These are phyloP conservation scores for Candida quercuum DNA, from an alignment of 805 yeast genomes.

Conservation along the genomic window DNA sequence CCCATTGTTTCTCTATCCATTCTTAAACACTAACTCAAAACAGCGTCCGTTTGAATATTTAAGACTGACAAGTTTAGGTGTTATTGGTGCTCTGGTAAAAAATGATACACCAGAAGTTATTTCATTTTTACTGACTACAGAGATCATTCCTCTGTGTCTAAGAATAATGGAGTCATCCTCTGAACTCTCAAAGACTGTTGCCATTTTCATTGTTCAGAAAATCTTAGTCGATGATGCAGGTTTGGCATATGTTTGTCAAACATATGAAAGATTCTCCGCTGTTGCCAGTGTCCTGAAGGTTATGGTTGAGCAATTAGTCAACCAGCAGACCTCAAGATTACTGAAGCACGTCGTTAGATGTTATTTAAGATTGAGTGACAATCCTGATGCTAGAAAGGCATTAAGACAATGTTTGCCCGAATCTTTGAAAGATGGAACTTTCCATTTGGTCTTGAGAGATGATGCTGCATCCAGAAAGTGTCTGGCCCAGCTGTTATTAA, in stretches of 20 bases:
- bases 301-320: slow-evolving; percentile 84
- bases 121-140: slow-evolving; percentile 87
- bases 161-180: slow-evolving; percentile 94
- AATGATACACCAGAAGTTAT: slow-evolving; percentile 95
- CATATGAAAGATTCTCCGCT: slow-evolving; percentile 90
- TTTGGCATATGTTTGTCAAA: slow-evolving; percentile 86
- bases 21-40: slow-evolving; percentile 84
- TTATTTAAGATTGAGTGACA: slow-evolving; percentile 84
- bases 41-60: slow-evolving; percentile 92
- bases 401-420: slow-evolving; percentile 80
- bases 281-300: slow-evolving; percentile 80
- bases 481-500: slow-evolving; percentile 72
- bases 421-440: slow-evolving; percentile 82
- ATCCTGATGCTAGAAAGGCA: slow-evolving; percentile 84
- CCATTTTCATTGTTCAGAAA: slow-evolving; percentile 92
- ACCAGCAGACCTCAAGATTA: slow-evolving; percentile 74
- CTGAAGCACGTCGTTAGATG: slow-evolving; percentile 93
- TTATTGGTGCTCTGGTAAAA: slow-evolving; percentile 93
- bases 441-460: slow-evolving; percentile 70
- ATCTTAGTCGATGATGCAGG: slow-evolving; percentile 91
- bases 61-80: slow-evolving; percentile 90
- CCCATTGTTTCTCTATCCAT: slow-evolving; percentile 90
- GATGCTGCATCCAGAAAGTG: slow-evolving; percentile 87
- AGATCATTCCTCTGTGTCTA: slow-evolving; percentile 89
- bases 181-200: slow-evolving; percentile 92